Evolutionary conservation across 768 basidiomycete species (phyloP), one percentile per base, ranked within the genome.

Genomic region (Piloderma croceum): DNA sequence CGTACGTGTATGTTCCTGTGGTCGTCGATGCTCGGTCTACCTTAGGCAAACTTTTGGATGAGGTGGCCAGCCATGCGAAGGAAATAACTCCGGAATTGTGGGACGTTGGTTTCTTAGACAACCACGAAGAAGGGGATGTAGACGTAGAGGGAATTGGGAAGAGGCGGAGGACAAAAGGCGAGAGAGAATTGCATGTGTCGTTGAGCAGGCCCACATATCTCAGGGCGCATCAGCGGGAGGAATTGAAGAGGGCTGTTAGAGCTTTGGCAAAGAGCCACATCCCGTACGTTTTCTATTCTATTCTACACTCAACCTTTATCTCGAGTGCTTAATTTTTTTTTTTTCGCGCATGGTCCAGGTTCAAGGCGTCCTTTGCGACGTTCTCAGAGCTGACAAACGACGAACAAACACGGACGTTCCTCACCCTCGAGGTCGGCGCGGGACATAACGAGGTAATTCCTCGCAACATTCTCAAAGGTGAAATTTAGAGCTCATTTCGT

Each of bases 121-220:
- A n/a, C n/a, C n/a, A n/a, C n/a, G n/a, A n/a, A n/a, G n/a, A n/a
- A n/a, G n/a, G n/a, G n/a, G n/a, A n/a, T n/a, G n/a, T n/a, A n/a
- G n/a, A n/a, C n/a, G n/a, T n/a, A n/a, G n/a, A n/a, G n/a, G 47
- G 47, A 23, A 10, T 21, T 43, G 27, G 27, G 46, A 23, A 37
- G 43, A 20, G 17, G 52, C 50, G 12, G 27, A 43, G 23, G 38
- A 35, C 19, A 47, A 35, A 21, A 20, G 53, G 46, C 9, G 52
- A 50, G 23, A 43, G 43, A 13, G 79, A 83, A 47, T 68, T 96
- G 24, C 93, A 96, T 51, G 67, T 98, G 31, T 94, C 91, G 2
- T 67, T 98, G 10, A 84, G 90, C 0, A 76, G 88, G 4, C 90
- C 91, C 7, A 71, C 85, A 21, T 90, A 77, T 53, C 63, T 96